These are phyloP conservation scores for Naegleria gruberi DNA, from an alignment of 208 protist species.

Conservation along the genomic window DNA sequence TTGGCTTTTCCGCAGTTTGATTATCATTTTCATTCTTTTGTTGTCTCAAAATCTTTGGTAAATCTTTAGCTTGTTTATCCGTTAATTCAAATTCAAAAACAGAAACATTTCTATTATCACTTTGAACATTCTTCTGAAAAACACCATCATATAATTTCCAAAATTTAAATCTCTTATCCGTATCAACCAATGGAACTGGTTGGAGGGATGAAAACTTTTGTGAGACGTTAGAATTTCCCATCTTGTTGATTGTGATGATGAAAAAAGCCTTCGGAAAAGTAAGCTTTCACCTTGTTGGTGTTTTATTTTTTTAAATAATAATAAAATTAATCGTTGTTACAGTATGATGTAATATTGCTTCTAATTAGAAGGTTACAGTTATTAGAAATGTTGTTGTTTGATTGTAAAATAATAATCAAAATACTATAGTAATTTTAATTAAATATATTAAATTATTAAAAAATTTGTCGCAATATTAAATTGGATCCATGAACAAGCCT, in stretches of 20 bases:
- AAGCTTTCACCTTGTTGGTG: too few relatives aligned
- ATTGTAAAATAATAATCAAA: too few relatives aligned
- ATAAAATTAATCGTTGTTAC: too few relatives aligned
- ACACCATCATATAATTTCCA: background rate
- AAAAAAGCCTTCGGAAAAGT: too few relatives aligned
- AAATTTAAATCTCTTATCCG: background rate
- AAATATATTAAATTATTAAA: too few relatives aligned
- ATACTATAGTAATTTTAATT: too few relatives aligned
- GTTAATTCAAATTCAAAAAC: constrained; percentile 7
- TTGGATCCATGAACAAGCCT: too few relatives aligned
- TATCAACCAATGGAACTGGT: background rate
- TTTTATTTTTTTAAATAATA: too few relatives aligned
- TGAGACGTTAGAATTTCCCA: background rate
- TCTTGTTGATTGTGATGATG: background rate
- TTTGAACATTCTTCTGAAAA: background rate
- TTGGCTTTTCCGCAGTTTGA: background rate
- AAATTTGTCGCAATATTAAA: too few relatives aligned
- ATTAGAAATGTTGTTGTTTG: too few relatives aligned
- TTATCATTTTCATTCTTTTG: background rate
- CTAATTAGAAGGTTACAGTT: too few relatives aligned
- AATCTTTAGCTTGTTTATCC: background rate
- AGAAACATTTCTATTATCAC: background rate
- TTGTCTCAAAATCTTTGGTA: background rate
- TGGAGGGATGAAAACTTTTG: background rate
- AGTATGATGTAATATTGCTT: too few relatives aligned